Conservation (phyloP, 108 stramenopile genomes). For the Cyclotella kingstonii region DNA sequence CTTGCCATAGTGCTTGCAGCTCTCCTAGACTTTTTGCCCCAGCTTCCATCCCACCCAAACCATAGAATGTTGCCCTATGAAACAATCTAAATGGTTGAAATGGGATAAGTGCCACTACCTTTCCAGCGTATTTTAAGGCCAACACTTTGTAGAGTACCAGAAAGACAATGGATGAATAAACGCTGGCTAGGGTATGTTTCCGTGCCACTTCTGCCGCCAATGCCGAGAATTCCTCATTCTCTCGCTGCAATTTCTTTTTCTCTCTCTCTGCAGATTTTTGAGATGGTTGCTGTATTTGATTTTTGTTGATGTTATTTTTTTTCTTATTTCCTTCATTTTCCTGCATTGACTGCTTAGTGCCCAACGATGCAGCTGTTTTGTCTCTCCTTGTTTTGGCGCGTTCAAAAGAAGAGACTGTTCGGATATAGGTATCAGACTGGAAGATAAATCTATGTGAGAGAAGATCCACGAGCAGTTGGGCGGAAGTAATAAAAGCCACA, state of each 20-base stretch:
- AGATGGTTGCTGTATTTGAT: slow-evolving; percentile 18
- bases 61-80: slow-evolving; percentile 49
- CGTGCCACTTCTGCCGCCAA: slow-evolving; percentile 54
- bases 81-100: slow-evolving; percentile 67
- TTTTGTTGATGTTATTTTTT: not conserved
- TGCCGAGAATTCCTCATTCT: slow-evolving; percentile 52
- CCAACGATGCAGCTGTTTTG: slow-evolving; percentile 41
- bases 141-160: slow-evolving; percentile 71
- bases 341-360: not conserved
- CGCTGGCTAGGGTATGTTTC: slow-evolving; percentile 48
- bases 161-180: slow-evolving; percentile 60
- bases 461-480: slow-evolving; percentile 60
- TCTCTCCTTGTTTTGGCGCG: slow-evolving; percentile 49
- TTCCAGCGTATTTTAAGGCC: slow-evolving; percentile 67
- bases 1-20: slow-evolving; percentile 20
- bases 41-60: slow-evolving; percentile 38
- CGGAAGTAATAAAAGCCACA: slow-evolving; percentile 52
- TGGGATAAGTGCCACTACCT: slow-evolving; percentile 68
- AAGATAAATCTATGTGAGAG: slow-evolving; percentile 54
- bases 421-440: slow-evolving; percentile 55
- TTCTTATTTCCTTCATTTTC: not conserved
- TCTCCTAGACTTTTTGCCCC: slow-evolving; percentile 5
- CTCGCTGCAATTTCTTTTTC: slow-evolving; percentile 48
- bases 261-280: slow-evolving; percentile 44
- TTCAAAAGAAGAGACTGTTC: slow-evolving; percentile 50